These are phyloP conservation scores for Scutellaria baicalensis DNA, from an alignment of 257 asterid species.

Conservation along the genomic window DNA sequence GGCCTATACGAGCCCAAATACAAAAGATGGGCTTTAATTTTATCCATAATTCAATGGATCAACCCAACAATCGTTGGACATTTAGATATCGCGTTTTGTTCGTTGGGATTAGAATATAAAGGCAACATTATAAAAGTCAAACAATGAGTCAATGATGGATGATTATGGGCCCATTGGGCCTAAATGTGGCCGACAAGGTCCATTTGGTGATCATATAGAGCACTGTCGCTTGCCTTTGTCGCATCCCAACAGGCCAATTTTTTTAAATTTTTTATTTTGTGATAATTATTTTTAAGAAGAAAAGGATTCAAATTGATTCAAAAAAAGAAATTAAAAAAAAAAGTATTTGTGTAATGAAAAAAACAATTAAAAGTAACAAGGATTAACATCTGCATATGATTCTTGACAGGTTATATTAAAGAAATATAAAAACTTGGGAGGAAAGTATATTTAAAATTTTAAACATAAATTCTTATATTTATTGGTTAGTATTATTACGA, in stretches of 20 bases:
- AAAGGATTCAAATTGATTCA: neutral
- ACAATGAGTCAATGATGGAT: too few relatives aligned
- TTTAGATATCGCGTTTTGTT: neutral
- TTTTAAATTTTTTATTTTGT: too few relatives aligned
- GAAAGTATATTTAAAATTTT: too few relatives aligned
- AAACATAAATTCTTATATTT: too few relatives aligned
- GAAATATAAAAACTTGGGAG: too few relatives aligned
- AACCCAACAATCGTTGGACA: too few relatives aligned
- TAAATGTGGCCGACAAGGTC: neutral
- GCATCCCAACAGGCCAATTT: neutral
- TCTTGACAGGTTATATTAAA: too few relatives aligned
- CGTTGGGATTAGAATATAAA: neutral
- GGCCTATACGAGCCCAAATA: too few relatives aligned
- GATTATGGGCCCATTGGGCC: neutral
- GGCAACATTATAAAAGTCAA: neutral
- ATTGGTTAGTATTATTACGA: too few relatives aligned
- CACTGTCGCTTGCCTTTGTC: neutral
- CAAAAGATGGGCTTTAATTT: too few relatives aligned
- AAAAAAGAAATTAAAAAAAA: neutral
- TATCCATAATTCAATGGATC: too few relatives aligned
- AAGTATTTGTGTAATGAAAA: neutral
- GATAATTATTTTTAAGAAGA: too few relatives aligned
- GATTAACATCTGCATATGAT: neutral
- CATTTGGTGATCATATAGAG: neutral
- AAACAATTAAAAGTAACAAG: neutral